phyloP scores from a whole-genome alignment of 2,329 filamentous ascomycete species.

The Scedosporium apiospermum region DNA sequence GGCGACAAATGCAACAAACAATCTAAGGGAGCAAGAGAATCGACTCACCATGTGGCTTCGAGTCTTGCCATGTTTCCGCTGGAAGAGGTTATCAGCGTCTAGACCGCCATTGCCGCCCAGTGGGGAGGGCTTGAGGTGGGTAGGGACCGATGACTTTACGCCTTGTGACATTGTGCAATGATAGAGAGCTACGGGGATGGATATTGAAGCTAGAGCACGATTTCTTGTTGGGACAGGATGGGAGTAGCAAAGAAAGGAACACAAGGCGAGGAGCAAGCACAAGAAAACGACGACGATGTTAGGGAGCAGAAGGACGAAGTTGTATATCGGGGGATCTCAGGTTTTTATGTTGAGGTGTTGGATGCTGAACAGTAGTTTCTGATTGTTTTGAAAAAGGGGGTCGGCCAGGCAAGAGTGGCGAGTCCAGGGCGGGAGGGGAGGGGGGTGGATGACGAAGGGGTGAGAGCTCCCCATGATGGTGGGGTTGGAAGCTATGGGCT shows the following conservation, averaged over 20 bases:
- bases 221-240: background rate
- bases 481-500: slow-evolving; percentile 60
- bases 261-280: background rate
- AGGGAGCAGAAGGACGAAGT: background rate
- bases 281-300: background rate
- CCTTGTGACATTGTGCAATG: slow-evolving; percentile 46
- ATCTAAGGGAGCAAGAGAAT: slow-evolving; percentile 1
- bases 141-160: slow-evolving; percentile 55
- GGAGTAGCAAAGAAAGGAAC: background rate
- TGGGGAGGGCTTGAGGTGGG: slow-evolving; percentile 65
- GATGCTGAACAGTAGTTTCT: background rate
- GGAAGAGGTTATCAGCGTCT: slow-evolving; percentile 27
- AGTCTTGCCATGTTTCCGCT: slow-evolving; percentile 72
- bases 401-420: background rate
- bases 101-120: slow-evolving; percentile 26
- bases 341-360: background rate
- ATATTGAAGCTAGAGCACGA: background rate
- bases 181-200: background rate
- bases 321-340: background rate
- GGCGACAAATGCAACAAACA: background rate
- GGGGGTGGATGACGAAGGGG: background rate
- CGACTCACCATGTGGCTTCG: slow-evolving; percentile 71
- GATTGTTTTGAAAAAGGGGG: background rate
- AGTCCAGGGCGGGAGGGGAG: background rate
- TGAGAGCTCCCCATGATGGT: slow-evolving; percentile 47